Evolutionary conservation across 305 asterid species (phyloP), one percentile per base, ranked within the genome.

Genomic region (Solanum aculeatissimum): DNA sequence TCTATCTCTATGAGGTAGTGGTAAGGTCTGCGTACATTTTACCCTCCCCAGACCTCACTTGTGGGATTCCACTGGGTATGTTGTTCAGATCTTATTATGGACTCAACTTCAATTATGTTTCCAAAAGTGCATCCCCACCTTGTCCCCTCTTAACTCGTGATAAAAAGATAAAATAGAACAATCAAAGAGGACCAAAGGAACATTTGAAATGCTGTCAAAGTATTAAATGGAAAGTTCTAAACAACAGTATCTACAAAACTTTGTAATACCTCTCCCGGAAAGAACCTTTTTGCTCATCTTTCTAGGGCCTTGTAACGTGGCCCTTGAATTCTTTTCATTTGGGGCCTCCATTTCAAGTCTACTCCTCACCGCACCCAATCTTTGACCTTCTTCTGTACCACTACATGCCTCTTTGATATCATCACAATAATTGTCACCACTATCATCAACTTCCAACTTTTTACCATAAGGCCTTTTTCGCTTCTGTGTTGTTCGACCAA

Each of bases 331-430:
- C 85, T 89, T 93, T 84, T 80, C 85, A 19, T 89, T 89, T 16
- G 86, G 53, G 81, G 85, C 85, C 82, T 89, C 91, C 79, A 71
- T 78, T 81, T 90, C 89, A 81, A 86, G 74, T 78, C 88, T 89
- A 83, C 85, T 89, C 83, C 92, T 88, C 21, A 53, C 83, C 83
- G 85, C 90, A 85, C 92, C 91, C 65, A 90, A 87, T 86, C 88
- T 87, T 85, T 91, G 92, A 45, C 91, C 94, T 90, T 92, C 97
- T 85, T 93, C 98, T 78, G 98, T 95, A 87, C 93, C 97, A 88
- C 97, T 92, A 84, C 95, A 93, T 85, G 95, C 97, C 93, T 94
- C 98, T 90, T 91, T 92, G 88, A 87, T 87, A 86, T 93, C 97
- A 87, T 94, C 92, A 87, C 90, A 89, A 74, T 86, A 86, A 87